A percentile compares a stretch with the other conserved stretches of the same genome.
Conservation (phyloP, 345 rosid species). For the Bretschneidera sinensis region DNA sequence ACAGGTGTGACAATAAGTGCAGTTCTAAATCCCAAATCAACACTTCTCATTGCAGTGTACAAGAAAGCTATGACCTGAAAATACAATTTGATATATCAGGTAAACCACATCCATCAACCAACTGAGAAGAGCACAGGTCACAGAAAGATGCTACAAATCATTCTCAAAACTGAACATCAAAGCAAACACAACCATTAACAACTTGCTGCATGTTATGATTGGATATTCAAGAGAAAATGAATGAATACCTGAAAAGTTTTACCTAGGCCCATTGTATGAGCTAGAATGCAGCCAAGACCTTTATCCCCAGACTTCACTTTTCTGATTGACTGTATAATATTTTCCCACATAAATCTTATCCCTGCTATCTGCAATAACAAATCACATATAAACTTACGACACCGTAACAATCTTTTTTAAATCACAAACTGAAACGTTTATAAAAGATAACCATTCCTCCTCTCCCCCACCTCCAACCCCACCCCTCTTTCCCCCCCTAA, state of each 20-base stretch:
- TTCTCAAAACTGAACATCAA: too few species aligned
- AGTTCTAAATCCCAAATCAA: constrained; percentile 88
- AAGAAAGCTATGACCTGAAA: constrained; percentile 94
- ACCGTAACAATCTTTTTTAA: constrained; percentile 5
- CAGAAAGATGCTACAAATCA: too few species aligned
- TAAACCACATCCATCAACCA: constrained; percentile 11
- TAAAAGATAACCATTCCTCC: neutral
- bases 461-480: too few species aligned
- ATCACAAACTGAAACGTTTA: neutral
- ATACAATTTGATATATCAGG: constrained; percentile 21
- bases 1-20: constrained; percentile 95
- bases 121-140: neutral
- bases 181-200: neutral
- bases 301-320: constrained; percentile 87
- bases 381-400: constrained; percentile 20
- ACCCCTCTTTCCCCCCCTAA: neutral
- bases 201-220: neutral
- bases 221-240: constrained; percentile 2
- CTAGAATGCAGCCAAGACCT: constrained; percentile 98
- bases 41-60: constrained; percentile 87
- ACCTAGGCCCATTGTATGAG: constrained; percentile 99
- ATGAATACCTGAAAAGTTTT: constrained; percentile 91
- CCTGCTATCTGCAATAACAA: constrained; percentile 73
- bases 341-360: constrained; percentile 98
- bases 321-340: constrained; percentile 79